Evolutionary conservation across 164 flowering plant genomes (phyloP).

Genomic region (Macadamia integrifolia): DNA sequence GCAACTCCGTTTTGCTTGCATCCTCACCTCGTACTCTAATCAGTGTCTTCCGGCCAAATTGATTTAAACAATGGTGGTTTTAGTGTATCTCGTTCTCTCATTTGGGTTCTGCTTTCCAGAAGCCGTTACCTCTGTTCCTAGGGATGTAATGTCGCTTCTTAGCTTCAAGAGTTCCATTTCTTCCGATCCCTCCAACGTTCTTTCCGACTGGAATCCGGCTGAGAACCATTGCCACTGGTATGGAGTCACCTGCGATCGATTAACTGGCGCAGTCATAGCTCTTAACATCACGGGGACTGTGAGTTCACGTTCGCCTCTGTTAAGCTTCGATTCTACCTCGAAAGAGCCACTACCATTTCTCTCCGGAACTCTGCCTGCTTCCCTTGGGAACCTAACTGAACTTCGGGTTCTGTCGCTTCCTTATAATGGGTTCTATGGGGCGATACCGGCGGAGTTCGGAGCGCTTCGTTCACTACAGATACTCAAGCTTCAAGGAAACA

Average conservation of each 20-base stretch:
- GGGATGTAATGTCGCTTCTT: conserved; percentile 40
- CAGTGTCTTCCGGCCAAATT: no score
- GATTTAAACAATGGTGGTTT: conserved; percentile 3
- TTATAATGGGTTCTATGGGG: conserved; percentile 38
- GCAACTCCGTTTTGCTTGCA: no score
- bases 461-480: conserved; percentile 28
- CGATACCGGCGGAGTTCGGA: conserved; percentile 49
- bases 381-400: conserved; percentile 37
- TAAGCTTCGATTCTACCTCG: background rate
- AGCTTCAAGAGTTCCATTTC: conserved; percentile 35
- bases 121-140: conserved; percentile 6
- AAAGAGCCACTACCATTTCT: conserved; percentile 5
- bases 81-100: conserved; percentile 10
- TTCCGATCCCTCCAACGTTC: conserved; percentile 25
- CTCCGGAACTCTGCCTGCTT: conserved; percentile 31
- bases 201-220: conserved; percentile 36
- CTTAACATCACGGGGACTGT: conserved; percentile 24
- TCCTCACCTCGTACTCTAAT: no score
- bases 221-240: conserved; percentile 42
- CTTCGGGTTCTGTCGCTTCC: conserved; percentile 41
- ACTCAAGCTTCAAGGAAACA: conserved; percentile 56
- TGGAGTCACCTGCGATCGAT: conserved; percentile 43
- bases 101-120: conserved; percentile 7
- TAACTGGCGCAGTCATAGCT: conserved; percentile 33
- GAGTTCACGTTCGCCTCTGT: conserved; percentile 1